Evolutionary conservation across 1,284 basidiomycete species (phyloP), one percentile per base, ranked within the genome.

Genomic region (Apiotrichum veenhuisii): DNA sequence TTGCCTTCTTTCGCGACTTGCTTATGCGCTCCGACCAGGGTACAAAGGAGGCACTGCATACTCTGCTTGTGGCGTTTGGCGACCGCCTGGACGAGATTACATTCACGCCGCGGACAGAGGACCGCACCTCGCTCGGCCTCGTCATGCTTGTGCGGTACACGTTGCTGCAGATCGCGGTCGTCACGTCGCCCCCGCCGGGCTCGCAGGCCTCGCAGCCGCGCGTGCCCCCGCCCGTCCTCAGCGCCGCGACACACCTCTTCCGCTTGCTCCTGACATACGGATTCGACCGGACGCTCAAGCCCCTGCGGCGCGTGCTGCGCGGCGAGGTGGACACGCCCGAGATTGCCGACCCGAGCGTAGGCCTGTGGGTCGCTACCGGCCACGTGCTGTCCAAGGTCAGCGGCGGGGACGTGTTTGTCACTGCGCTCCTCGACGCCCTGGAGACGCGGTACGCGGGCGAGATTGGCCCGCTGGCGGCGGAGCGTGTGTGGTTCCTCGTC

Each of bases 291-390:
- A 78, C 82, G 0, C 78, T 87, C 55, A 66, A 76, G 15, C 69
- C 75, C 0, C 55, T 78, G 43, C 76, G 76, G 47, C 74, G 50
- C 62, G 75, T 69, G 50, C 60, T 71, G 52, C 62, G 67, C 1
- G 67, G 68, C 36, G 66, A 77, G 46, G 73, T 77, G 7, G 72
- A 73, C 2, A 67, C 73, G 38, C 65, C 69, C 0, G 64, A 70
- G 43, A 69, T 83, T 22, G 73, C 77, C 41, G 79, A 82, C 71
- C 77, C 77, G 25, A 77, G 81, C 0, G 81, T 85, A 0, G 86
- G 89, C 63, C 68, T 88, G 12, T 96, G 92, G 93, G 80, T 93
- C 38, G 83, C 83, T 42, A 66, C 91, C 18, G 80, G 91, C 36
- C 85, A 91, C 66, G 64, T 86, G 40, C 47, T 72, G 7, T 49